Conservation (phyloP, 2,329 filamentous ascomycete genomes). For the Xylogone sp. region DNA sequence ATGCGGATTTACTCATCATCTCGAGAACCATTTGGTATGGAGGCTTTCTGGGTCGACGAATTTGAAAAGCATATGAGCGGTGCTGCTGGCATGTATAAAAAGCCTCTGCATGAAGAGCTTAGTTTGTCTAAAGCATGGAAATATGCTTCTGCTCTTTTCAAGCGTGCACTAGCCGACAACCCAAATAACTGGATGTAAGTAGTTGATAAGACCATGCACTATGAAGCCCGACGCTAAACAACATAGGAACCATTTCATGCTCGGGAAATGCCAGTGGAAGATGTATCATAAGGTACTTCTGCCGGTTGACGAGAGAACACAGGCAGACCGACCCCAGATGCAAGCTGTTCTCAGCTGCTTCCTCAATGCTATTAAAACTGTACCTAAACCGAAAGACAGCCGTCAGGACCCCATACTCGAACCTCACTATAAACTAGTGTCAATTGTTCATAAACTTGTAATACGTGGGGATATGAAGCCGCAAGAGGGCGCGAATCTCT, state of each 20-base stretch:
- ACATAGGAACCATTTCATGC: constrained; percentile 60
- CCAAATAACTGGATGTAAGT: constrained; percentile 61
- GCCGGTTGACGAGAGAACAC: constrained; percentile 31
- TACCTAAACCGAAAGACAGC: constrained; percentile 57
- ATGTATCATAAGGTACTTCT: constrained; percentile 51
- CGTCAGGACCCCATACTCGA: constrained; percentile 64
- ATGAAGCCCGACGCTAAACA: constrained; percentile 18
- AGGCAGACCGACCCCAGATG: constrained; percentile 25
- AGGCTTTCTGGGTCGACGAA: constrained; percentile 59
- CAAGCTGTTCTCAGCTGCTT: constrained; percentile 53
- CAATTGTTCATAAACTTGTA: constrained; percentile 64
- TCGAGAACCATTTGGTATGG: constrained; percentile 64
- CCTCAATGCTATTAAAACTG: constrained; percentile 53
- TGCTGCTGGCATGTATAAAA: constrained; percentile 53
- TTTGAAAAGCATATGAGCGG: constrained; percentile 57
- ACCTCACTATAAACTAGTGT: constrained; percentile 69
- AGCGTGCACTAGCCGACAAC: constrained; percentile 52
- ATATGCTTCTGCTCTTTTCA: constrained; percentile 58
- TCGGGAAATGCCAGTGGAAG: constrained; percentile 70
- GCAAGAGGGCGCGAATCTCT: constrained; percentile 28
- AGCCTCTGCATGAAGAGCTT: constrained; percentile 52
- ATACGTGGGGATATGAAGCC: constrained; percentile 20
- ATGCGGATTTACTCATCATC: constrained; percentile 66
- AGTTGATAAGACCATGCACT: background rate
- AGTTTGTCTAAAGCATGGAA: constrained; percentile 60